Percentiles rank a stretch among this genome's conserved stretches.
These are phyloP conservation scores for Lanmaoa pseudosensibilis DNA, from an alignment of 768 basidiomycete genomes.

Conservation along the genomic window DNA sequence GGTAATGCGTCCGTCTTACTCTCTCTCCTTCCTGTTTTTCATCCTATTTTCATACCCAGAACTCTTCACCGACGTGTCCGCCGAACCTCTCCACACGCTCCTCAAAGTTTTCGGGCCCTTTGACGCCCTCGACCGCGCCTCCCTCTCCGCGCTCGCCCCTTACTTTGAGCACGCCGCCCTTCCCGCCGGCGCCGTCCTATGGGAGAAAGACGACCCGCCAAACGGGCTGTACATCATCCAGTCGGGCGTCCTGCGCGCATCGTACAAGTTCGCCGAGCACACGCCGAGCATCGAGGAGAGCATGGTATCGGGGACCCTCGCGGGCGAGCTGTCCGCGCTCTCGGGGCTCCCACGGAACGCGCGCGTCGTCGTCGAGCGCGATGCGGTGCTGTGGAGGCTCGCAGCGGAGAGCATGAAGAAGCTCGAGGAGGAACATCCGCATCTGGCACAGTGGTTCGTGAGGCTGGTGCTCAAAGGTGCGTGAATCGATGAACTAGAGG, in stretches of 20 bases:
- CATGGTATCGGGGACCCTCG: conserved; percentile 91
- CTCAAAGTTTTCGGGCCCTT: conserved; percentile 79
- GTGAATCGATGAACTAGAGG: conserved; percentile 11
- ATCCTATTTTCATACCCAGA: conserved; percentile 8
- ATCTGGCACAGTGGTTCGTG: conserved; percentile 62
- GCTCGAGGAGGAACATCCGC: conserved; percentile 69
- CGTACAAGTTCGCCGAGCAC: conserved; percentile 75
- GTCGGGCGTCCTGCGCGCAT: conserved; percentile 79
- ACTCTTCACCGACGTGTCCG: conserved; percentile 33
- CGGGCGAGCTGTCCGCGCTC: conserved; percentile 87
- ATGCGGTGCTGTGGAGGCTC: conserved; percentile 81
- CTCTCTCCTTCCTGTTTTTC: not conserved
- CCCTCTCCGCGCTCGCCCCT: conserved; percentile 61
- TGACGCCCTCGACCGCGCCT: conserved; percentile 51
- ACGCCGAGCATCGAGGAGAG: conserved; percentile 74
- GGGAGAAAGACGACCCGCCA: conserved; percentile 72
- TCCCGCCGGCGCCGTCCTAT: conserved; percentile 61
- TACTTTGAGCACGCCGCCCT: conserved; percentile 70
- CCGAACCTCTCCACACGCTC: conserved; percentile 74
- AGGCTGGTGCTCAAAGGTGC: conserved; percentile 73
- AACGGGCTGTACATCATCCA: conserved; percentile 91
- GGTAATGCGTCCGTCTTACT: conserved; percentile 38
- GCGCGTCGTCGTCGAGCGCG: conserved; percentile 77
- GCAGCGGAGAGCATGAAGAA: conserved; percentile 53
- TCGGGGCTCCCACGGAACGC: conserved; percentile 81